Percentiles rank a stretch among this genome's conserved stretches.
Evolutionary conservation across 495 filamentous ascomycete genomes (phyloP).

Genomic region (Neurospora sp.): DNA sequence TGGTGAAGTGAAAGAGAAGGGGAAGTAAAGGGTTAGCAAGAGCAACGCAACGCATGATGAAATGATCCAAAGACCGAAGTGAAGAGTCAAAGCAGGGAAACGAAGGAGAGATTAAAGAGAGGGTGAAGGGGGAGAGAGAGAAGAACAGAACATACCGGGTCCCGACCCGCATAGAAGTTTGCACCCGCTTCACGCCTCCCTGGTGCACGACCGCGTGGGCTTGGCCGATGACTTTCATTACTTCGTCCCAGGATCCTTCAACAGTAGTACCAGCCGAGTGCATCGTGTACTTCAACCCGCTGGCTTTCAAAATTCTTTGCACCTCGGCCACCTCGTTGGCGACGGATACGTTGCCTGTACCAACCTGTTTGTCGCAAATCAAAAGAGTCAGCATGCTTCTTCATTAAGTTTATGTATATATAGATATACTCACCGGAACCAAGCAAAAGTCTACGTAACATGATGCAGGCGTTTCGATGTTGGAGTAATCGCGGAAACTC

Average conservation of each 20-base stretch:
- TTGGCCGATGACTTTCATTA: slow-evolving; percentile 82
- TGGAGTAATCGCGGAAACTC: slow-evolving; percentile 21
- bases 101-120: neutral
- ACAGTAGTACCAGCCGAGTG: slow-evolving; percentile 89
- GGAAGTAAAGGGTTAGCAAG: neutral
- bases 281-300: slow-evolving; percentile 74
- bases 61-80: neutral
- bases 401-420: neutral
- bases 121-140: neutral
- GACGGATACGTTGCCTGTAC: slow-evolving; percentile 72
- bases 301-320: slow-evolving; percentile 71
- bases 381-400: neutral
- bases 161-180: slow-evolving; percentile 81
- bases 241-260: slow-evolving; percentile 80
- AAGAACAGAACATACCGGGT: slow-evolving; percentile 49
- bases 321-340: slow-evolving; percentile 81
- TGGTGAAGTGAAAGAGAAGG: slow-evolving; percentile 5
- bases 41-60: neutral
- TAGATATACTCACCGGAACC: slow-evolving; percentile 50
- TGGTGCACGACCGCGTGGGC: slow-evolving; percentile 77
- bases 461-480: slow-evolving; percentile 49
- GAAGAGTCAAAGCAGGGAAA: neutral
- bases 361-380: slow-evolving; percentile 45
- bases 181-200: slow-evolving; percentile 70
- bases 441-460: slow-evolving; percentile 79